Evolutionary conservation across 495 filamentous ascomycete genomes (phyloP), one percentile per base, ranked within the genome.

Genomic region (Elasticomyces elasticus): DNA sequence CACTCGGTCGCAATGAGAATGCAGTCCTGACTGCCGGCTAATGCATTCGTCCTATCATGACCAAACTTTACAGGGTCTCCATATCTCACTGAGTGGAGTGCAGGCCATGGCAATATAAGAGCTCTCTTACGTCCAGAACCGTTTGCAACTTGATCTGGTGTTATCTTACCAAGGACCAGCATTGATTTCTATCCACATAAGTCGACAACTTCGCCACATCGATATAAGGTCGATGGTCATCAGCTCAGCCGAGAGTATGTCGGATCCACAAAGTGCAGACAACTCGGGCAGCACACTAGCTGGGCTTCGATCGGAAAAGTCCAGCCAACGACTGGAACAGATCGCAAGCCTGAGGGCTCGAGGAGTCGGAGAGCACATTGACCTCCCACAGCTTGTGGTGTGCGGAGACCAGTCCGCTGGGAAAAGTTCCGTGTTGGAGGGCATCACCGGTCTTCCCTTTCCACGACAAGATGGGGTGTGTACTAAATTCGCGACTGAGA

Each of bases 401-500:
- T 44, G 41, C 41, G 10, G 44, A 10, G 44, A 47, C 24, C 44
- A 47, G 17, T 47, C 44, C 5, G 5, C 44, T 13, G 44, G 44
- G 19, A 47, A 47, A 22, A 47, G 44, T 17, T 47, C 44, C 4
- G 22, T 26, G 9, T 24, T 47, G 20, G 44, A 47, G 27, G 44
- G 20, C 9, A 7, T 47, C 20, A 25, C 44, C 9, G 22, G 22
- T 11, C 10, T 47, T 7, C 44, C 20, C 5, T 47, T 47, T 28
- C 44, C 44, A 28, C 20, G 20, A 61, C 5, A 5, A 5, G 44
- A 47, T 11, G 20, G 44, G 7, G 17, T 81, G 0, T 86, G 84
- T 63, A 87, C 84, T 0, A 72, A 79, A 0, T 86, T 86, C 52
- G 77, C 83, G 1, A 86, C 79, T 0, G 82, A 87, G 57, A 68